Conservation (phyloP, 2,329 filamentous ascomycete genomes). For the Knufia fluminis region DNA sequence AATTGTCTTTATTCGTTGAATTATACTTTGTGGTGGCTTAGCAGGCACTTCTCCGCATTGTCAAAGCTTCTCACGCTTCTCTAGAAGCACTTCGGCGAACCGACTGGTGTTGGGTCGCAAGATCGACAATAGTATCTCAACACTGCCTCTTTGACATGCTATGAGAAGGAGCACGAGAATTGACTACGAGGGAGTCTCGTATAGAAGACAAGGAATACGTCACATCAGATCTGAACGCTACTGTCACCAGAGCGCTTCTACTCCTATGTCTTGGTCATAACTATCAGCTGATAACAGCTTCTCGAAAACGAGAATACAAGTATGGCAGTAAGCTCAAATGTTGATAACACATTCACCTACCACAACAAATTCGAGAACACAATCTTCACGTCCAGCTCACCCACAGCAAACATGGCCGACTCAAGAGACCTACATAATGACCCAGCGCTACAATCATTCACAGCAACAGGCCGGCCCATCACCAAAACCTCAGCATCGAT, state of each 20-base stretch:
- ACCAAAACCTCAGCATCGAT: background rate
- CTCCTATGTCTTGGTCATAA: too few species aligned
- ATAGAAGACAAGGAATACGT: too few species aligned
- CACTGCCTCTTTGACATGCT: too few species aligned
- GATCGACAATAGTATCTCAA: too few species aligned
- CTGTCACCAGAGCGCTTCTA: too few species aligned
- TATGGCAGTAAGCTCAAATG: background rate
- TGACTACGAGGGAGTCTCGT: too few species aligned
- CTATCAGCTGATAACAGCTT: background rate
- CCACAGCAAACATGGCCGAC: background rate
- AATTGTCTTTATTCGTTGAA: background rate
- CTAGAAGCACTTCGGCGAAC: too few species aligned
- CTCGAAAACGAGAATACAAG: background rate
- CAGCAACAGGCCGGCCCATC: constrained; percentile 11
- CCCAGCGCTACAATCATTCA: constrained; percentile 10
- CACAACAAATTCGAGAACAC: background rate
- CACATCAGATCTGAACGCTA: too few species aligned
- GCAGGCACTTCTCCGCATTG: background rate
- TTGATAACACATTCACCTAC: background rate
- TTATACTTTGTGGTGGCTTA: background rate
- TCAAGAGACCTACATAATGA: background rate
- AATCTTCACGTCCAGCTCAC: background rate
- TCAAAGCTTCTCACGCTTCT: too few species aligned
- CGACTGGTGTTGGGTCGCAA: too few species aligned
- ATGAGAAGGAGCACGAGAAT: too few species aligned